Percentiles rank a stretch among this genome's conserved stretches.
Evolutionary conservation across 2,329 filamentous ascomycete species (phyloP).

Genomic region (Calonectria henricotiae): DNA sequence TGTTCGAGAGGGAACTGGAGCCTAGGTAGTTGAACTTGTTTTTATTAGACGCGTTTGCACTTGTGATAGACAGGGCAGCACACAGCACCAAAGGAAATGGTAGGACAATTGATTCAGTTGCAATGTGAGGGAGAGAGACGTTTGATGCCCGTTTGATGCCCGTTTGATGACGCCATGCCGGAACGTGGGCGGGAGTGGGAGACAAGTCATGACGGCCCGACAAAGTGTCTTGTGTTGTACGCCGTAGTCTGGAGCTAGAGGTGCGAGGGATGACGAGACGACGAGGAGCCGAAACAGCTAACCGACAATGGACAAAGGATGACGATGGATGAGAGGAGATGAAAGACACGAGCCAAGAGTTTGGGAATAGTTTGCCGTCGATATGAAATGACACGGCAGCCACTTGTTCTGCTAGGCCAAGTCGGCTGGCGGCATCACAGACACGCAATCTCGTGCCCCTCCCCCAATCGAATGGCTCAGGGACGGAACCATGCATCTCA

Average conservation of each 20-base stretch:
- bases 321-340: not conserved
- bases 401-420: constrained; percentile 6
- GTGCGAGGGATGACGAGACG: not conserved
- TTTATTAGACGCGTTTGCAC: constrained; percentile 32
- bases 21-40: constrained; percentile 32
- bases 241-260: constrained; percentile 4
- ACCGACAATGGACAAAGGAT: not conserved
- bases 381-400: constrained; percentile 19
- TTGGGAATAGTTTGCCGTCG: not conserved
- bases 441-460: constrained; percentile 29
- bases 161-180: constrained; percentile 7
- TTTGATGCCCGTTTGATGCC: not conserved
- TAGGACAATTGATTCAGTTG: constrained; percentile 32
- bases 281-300: not conserved
- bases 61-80: constrained; percentile 28
- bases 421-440: constrained; percentile 23
- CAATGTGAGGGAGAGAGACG: constrained; percentile 20
- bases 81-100: constrained; percentile 20
- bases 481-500: constrained; percentile 30
- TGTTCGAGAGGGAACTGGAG: constrained; percentile 29
- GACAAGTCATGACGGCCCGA: constrained; percentile 19
- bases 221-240: not conserved
- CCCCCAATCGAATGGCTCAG: constrained; percentile 31
- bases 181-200: constrained; percentile 4
- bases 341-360: not conserved